Conservation (phyloP, 257 asterid genomes). For the Leptodermis oblonga region DNA sequence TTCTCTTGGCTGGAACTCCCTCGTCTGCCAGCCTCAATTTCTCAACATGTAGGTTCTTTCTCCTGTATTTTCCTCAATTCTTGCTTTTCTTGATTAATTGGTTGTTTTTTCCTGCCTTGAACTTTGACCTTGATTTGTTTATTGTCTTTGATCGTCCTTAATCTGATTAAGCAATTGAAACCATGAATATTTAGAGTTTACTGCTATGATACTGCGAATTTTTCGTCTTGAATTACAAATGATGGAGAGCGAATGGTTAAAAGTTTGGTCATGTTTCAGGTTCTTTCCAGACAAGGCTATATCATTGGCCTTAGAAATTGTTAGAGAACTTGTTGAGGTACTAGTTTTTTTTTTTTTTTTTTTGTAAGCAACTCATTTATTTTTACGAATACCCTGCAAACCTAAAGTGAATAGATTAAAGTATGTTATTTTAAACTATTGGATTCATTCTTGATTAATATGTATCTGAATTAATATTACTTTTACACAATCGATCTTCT, state of each 20-base stretch:
- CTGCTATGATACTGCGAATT: background rate
- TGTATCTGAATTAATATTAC: background rate
- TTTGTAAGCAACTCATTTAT: background rate
- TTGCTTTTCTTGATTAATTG: background rate
- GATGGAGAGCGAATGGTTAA: background rate
- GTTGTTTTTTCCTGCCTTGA: background rate
- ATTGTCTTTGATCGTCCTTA: background rate
- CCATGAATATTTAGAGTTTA: background rate
- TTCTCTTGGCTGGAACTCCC: constrained; percentile 85
- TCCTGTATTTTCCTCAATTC: background rate
- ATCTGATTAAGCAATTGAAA: background rate
- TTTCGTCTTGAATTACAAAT: background rate
- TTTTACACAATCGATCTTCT: background rate
- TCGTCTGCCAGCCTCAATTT: constrained; percentile 80
- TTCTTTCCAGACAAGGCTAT: constrained; percentile 77
- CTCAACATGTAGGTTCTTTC: constrained; percentile 59
- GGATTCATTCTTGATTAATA: background rate
- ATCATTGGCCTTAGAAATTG: constrained; percentile 51
- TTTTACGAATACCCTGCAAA: background rate
- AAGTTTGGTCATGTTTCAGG: constrained; percentile 28
- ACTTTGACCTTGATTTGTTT: background rate
- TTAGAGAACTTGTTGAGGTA: constrained; percentile 63
- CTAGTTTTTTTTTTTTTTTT: background rate
- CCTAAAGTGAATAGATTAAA: background rate
- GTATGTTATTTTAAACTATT: background rate